These are phyloP conservation scores for Termitomyces sp. DNA, from an alignment of 768 basidiomycete species.

Conservation along the genomic window DNA sequence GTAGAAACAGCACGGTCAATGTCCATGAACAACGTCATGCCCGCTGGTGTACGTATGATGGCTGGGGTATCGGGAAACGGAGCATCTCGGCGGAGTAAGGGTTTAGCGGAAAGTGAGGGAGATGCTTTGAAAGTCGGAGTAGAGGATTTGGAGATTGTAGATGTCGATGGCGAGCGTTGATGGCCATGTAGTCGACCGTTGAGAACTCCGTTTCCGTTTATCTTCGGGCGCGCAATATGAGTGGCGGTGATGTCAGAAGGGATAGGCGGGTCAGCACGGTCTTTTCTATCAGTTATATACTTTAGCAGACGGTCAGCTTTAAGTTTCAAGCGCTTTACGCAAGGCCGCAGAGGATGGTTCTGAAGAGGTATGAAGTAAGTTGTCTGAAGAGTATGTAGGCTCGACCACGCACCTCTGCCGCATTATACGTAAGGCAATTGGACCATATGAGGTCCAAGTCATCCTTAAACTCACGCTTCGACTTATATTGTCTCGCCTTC, in stretches of 20 bases:
- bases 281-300: constrained; percentile 85
- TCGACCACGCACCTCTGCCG: constrained; percentile 67
- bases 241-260: constrained; percentile 38
- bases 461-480: constrained; percentile 87
- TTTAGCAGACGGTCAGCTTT: constrained; percentile 85
- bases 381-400: not conserved
- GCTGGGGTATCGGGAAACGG: constrained; percentile 65
- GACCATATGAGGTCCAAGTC: constrained; percentile 97
- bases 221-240: constrained; percentile 25
- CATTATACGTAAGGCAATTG: constrained; percentile 92
- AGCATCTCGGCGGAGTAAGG: constrained; percentile 30
- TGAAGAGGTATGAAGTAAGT: constrained; percentile 23
- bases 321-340: constrained; percentile 71
- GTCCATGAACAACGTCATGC: constrained; percentile 64
- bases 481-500: constrained; percentile 88
- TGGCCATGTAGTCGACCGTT: constrained; percentile 35
- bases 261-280: constrained; percentile 66
- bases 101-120: constrained; percentile 16
- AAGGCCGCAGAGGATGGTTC: constrained; percentile 85
- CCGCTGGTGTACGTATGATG: constrained; percentile 60
- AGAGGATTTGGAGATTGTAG: constrained; percentile 21
- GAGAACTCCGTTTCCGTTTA: constrained; percentile 35
- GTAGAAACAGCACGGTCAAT: constrained; percentile 49
- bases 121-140: constrained; percentile 24
- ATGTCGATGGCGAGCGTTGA: constrained; percentile 33